These are phyloP conservation scores for Alternaria infectoria DNA, from an alignment of 2,329 filamentous ascomycete species.

Conservation along the genomic window DNA sequence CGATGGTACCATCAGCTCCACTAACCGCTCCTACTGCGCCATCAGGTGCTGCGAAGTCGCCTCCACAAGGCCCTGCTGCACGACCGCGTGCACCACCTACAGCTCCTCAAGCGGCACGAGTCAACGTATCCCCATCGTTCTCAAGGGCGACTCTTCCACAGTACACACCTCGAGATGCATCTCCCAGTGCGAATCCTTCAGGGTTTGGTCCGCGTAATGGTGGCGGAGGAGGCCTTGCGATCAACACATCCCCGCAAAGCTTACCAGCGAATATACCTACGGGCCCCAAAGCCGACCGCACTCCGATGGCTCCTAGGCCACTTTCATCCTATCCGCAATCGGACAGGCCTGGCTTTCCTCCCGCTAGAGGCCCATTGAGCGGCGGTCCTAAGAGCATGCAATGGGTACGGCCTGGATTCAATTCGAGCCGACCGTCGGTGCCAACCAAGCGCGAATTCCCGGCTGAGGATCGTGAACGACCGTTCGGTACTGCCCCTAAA, in stretches of 20 bases:
- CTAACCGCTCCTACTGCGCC: constrained; percentile 8
- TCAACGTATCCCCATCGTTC: constrained; percentile 44
- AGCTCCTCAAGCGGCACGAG: constrained; percentile 42
- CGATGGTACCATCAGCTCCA: constrained; percentile 6
- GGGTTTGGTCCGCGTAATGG: constrained; percentile 32
- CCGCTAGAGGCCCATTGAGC: constrained; percentile 41
- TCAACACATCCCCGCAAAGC: constrained; percentile 46
- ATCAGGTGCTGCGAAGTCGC: constrained; percentile 30
- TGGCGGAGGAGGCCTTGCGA: constrained; percentile 23
- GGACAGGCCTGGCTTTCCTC: constrained; percentile 36
- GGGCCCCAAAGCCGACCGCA: constrained; percentile 48
- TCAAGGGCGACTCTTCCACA: constrained; percentile 34
- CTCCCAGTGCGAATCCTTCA: constrained; percentile 35
- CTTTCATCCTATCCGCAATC: constrained; percentile 39
- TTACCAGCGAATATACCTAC: constrained; percentile 48
- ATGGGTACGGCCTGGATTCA: constrained; percentile 52
- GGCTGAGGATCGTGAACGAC: constrained; percentile 51
- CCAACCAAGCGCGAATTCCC: constrained; percentile 55
- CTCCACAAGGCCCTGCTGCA: constrained; percentile 38
- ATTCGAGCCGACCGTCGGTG: constrained; percentile 41
- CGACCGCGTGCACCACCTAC: constrained; percentile 38
- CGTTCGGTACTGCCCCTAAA: constrained; percentile 41
- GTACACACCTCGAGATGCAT: constrained; percentile 35
- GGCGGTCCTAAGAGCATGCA: constrained; percentile 48
- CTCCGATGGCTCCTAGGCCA: constrained; percentile 37